Evolutionary conservation across 2,329 filamentous ascomycete genomes (phyloP), one percentile per base, ranked within the genome.

Genomic region (Trichoderma atrobrunneum): DNA sequence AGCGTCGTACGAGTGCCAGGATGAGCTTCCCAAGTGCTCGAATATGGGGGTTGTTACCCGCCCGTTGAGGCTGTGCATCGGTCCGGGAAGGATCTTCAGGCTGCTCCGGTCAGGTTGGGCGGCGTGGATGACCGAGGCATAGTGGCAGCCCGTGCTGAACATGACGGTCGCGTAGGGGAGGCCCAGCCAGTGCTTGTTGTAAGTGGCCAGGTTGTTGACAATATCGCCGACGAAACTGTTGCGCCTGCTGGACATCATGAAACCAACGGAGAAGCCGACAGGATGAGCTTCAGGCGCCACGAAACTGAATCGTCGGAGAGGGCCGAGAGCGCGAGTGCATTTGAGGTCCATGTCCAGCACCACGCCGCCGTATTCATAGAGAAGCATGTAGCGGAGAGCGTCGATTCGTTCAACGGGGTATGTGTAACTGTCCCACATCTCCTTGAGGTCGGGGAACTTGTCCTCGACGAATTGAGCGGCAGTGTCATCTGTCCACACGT

Each of bases 391-490:
- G 63, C 91, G 86, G 74, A 93, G 91, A 11, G 90, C 85, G 77
- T 93, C 91, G 57, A 91, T 90, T 73, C 90, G 88, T 80, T 93
- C 90, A 69, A 93, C 92, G 3, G 90, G 89, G 77, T 90, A 91
- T 32, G 83, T 85, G 81, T 93, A 93, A 74, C 85, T 86, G 36
- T 75, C 71, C 75, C 75, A 76, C 51, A 75, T 72, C 7, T 76
- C 90, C 87, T 75, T 70, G 56, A 79, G 76, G 72, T 77, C 70
- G 54, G 75, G 75, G 43, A 76, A 76, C 18, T 72, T 73, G 5
- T 76, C 74, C 3, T 57, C 72, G 48, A 76, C 75, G 28, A 76
- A 74, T 32, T 66, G 57, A 28, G 72, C 36, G 7, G 75, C 75
- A 18, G 64, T 73, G 2, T 76, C 75, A 34, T 76, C 75, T 12